Evolutionary conservation across 2,329 filamentous ascomycete genomes (phyloP), one percentile per base, ranked within the genome.

Genomic region (Aspergillus alliaceus): DNA sequence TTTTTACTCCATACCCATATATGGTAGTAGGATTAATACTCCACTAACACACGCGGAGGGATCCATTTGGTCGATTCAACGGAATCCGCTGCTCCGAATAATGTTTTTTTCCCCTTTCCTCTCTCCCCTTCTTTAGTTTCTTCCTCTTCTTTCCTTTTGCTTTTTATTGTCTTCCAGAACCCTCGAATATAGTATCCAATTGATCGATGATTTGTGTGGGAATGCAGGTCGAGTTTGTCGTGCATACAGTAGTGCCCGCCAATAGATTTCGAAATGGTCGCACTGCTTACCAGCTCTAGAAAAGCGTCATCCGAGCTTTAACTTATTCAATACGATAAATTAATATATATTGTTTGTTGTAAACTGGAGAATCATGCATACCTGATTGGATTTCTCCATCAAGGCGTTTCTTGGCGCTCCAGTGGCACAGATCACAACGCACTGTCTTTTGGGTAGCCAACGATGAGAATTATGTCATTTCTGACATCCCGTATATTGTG

Each of bases 11-110:
- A 20, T 47, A 14, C 15, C 51, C 39, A 18, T 53, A 53, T 34
- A n/a, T n/a, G n/a, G n/a, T n/a, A n/a, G n/a, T n/a, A n/a, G n/a
- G n/a, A 46, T 53, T 32, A 7, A 31, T 31, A 12, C 25, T 53
- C 51, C 51, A 53, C 51, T 25, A 42, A 35, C 24, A 18, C 35
- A 32, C 29, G 25, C 51, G 39, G 20, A 53, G 51, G 39, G 37
- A 46, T 35, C 51, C 51, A 53, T 18, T 53, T 12, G 51, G 39
- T n/a, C 11, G 25, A 29, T 42, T 14, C 37, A 31, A 7, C 14
- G 29, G 44, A 42, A 39, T 18, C 37, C 51, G 34, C 31, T 24
- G 44, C 44, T 47, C 44, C 25, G 14, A 25, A 42, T 15, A 24
- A 25, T 6, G 8, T 42, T 24, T 6, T 6, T 3, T 25, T 25